phyloP scores from a whole-genome alignment of 345 rosid genomes.

The Aurinia saxatilis region DNA sequence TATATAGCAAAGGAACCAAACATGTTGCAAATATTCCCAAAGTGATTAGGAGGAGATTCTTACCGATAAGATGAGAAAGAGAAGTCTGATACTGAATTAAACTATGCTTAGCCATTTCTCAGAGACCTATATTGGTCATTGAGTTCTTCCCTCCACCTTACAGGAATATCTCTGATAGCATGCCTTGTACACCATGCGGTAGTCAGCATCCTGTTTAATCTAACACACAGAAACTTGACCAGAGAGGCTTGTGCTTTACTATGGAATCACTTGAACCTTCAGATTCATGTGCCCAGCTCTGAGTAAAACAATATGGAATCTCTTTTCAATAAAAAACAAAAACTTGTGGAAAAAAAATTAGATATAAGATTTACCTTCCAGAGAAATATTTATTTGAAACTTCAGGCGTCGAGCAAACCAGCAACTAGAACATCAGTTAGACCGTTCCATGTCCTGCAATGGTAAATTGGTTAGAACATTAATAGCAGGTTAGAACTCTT shows the following conservation, averaged over 20 bases:
- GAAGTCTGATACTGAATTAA: no score
- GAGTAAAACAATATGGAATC: constrained; percentile 28
- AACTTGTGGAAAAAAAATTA: neutral
- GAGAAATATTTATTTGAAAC: constrained; percentile 85
- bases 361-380: constrained; percentile 55
- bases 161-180: no score
- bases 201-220: no score
- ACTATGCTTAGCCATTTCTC: no score
- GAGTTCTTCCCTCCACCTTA: no score
- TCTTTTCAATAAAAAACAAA: neutral
- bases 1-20: no score
- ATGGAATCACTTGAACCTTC: constrained; percentile 72
- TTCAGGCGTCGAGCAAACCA: constrained; percentile 89
- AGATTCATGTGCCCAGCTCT: constrained; percentile 80
- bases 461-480: constrained; percentile 12
- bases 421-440: constrained; percentile 98
- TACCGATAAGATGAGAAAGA: no score
- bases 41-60: no score
- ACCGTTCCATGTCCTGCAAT: constrained; percentile 92
- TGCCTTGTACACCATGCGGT: no score
- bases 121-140: no score
- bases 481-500: constrained; percentile 1
- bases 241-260: constrained; percentile 88
- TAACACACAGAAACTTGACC: no score
- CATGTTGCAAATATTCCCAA: no score